These are phyloP conservation scores for Talaromyces stipitatus DNA, from an alignment of 495 filamentous ascomycete genomes.

Conservation along the genomic window DNA sequence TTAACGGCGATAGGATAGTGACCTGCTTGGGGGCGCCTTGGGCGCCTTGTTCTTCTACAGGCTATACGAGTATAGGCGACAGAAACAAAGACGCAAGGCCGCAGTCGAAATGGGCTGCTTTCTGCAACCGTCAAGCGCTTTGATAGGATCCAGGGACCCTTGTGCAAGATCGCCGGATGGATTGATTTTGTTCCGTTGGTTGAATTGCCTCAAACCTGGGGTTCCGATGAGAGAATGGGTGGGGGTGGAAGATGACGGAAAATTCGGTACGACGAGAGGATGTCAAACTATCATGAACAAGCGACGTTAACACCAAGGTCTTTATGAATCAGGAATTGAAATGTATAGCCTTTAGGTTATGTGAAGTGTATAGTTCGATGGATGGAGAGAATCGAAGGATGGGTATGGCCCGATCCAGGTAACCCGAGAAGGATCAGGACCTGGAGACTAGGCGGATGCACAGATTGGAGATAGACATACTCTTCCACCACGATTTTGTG, in stretches of 20 bases:
- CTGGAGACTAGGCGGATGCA: background rate
- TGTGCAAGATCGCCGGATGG: background rate
- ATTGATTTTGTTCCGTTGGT: background rate
- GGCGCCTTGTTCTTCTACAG: constrained; percentile 4
- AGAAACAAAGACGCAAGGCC: background rate
- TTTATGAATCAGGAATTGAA: background rate
- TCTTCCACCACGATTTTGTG: background rate
- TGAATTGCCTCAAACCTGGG: background rate
- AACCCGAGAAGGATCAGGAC: background rate
- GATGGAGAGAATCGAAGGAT: background rate
- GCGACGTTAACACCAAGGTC: background rate
- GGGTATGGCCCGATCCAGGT: background rate
- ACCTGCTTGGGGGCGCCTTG: background rate
- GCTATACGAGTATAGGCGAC: background rate
- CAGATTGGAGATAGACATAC: background rate
- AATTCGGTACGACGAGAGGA: constrained; percentile 2
- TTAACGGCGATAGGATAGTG: background rate
- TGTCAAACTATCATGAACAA: background rate
- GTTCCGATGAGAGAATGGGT: background rate
- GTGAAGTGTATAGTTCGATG: background rate
- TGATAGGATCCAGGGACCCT: background rate
- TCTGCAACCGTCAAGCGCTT: background rate
- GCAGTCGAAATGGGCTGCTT: background rate
- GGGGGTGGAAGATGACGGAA: background rate
- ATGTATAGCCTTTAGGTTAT: background rate